These are phyloP conservation scores for Aschersonia sp. DNA, from an alignment of 2,329 filamentous ascomycete genomes.

Conservation along the genomic window DNA sequence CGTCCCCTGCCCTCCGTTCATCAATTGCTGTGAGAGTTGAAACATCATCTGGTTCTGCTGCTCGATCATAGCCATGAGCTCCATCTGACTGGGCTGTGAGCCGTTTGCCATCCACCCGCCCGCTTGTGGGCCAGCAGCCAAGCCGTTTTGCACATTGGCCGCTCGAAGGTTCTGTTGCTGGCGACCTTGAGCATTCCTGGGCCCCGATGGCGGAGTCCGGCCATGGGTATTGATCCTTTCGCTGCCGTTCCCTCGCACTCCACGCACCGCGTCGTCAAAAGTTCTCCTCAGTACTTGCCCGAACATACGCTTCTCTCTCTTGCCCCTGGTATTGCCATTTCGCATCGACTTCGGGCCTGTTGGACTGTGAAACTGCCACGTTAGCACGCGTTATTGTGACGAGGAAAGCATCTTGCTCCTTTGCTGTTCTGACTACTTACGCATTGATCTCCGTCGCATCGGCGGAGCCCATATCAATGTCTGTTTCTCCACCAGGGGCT, in stretches of 20 bases:
- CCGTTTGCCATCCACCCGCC: slow-evolving; percentile 34
- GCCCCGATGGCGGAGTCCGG: slow-evolving; percentile 58
- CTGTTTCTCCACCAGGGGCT: slow-evolving; percentile 31
- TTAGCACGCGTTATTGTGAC: not conserved
- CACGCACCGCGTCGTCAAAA: slow-evolving; percentile 63
- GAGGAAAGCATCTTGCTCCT: not conserved
- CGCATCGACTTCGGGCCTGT: slow-evolving; percentile 95
- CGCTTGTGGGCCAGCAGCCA: slow-evolving; percentile 22
- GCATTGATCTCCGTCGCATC: slow-evolving; percentile 36
- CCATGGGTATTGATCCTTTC: slow-evolving; percentile 72
- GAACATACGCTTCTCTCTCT: slow-evolving; percentile 68
- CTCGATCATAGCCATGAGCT: slow-evolving; percentile 64
- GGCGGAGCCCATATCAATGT: slow-evolving; percentile 59
- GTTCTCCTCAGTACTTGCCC: slow-evolving; percentile 72
- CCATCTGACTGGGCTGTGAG: slow-evolving; percentile 33
- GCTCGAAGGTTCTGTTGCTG: slow-evolving; percentile 31
- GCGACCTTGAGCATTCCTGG: slow-evolving; percentile 39
- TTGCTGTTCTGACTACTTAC: slow-evolving; percentile 27
- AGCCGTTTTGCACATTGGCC: slow-evolving; percentile 33
- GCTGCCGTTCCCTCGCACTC: slow-evolving; percentile 58
- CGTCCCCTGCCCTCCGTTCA: slow-evolving; percentile 36
- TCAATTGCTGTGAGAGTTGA: slow-evolving; percentile 50
- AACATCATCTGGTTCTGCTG: slow-evolving; percentile 81
- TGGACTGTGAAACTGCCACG: slow-evolving; percentile 40
- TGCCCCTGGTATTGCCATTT: slow-evolving; percentile 43